Percentiles rank a stretch among this genome's conserved stretches.
phyloP scores from a whole-genome alignment of 1,284 basidiomycete genomes.

The Fomitiporia mediterranea region DNA sequence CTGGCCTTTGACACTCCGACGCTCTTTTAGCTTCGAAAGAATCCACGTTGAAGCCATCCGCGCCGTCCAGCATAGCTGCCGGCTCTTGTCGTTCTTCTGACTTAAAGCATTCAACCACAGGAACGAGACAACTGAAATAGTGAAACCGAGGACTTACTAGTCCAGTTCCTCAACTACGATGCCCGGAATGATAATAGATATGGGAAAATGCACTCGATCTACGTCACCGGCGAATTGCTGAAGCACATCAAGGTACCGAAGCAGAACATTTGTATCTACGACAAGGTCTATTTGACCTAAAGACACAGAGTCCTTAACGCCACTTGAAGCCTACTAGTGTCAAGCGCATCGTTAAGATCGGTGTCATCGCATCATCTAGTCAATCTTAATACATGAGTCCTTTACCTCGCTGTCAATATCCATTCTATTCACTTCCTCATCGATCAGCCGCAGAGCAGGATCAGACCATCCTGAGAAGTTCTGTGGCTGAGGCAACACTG shows the following conservation, averaged over 20 bases:
- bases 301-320: not conserved
- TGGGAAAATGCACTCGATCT: conserved; percentile 42
- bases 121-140: not conserved
- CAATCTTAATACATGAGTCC: not conserved
- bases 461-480: conserved; percentile 9
- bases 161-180: conserved; percentile 72
- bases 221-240: conserved; percentile 59
- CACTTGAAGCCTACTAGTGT: not conserved
- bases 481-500: not conserved
- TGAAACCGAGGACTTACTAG: conserved; percentile 39
- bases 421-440: conserved; percentile 18
- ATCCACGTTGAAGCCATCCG: conserved; percentile 69
- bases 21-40: conserved; percentile 56
- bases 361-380: not conserved
- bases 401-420: conserved; percentile 14
- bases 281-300: conserved; percentile 47
- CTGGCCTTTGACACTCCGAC: conserved; percentile 57
- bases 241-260: conserved; percentile 59
- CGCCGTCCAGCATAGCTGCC: conserved; percentile 59
- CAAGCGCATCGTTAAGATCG: not conserved
- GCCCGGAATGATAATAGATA: conserved; percentile 62
- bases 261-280: conserved; percentile 68
- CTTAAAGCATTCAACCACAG: conserved; percentile 32
- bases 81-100: conserved; percentile 49
- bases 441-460: conserved; percentile 18